A percentile compares a stretch with the other conserved stretches of the same genome.
phyloP scores from a whole-genome alignment of 78 protist genomes.

The Emiliania huxleyi region DNA sequence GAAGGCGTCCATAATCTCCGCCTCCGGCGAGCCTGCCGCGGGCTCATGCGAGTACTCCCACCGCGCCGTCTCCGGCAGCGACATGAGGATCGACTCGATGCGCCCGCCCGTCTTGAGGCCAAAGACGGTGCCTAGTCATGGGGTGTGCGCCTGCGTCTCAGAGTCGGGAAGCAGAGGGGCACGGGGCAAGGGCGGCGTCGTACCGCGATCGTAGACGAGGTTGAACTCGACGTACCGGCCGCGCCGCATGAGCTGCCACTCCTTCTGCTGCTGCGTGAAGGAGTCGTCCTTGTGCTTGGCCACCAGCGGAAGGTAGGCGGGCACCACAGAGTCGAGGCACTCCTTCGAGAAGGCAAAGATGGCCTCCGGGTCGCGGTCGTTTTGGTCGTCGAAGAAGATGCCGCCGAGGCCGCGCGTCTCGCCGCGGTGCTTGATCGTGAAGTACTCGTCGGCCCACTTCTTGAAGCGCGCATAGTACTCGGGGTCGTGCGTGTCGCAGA shows the following conservation, averaged over 20 bases:
- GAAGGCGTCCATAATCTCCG: constrained; percentile 36
- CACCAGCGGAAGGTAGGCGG: constrained; percentile 55
- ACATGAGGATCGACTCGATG: constrained; percentile 65
- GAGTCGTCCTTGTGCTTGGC: constrained; percentile 39
- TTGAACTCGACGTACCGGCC: constrained; percentile 64
- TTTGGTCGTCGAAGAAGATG: constrained; percentile 63
- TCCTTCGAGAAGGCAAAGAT: constrained; percentile 20
- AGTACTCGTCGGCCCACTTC: constrained; percentile 59
- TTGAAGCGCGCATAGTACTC: constrained; percentile 42
- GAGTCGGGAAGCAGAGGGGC: too few relatives aligned
- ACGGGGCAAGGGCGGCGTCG: too few relatives aligned
- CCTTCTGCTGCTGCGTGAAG: constrained; percentile 54
- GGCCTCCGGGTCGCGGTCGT: constrained; percentile 37
- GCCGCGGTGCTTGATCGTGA: constrained; percentile 58
- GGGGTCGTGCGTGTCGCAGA: constrained; percentile 60
- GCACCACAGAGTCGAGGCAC: background rate
- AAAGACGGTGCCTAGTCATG: too few relatives aligned
- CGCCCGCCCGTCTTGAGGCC: constrained; percentile 55
- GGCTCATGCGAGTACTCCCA: constrained; percentile 50
- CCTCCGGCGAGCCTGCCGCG: constrained; percentile 33
- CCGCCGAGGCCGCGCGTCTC: constrained; percentile 67
- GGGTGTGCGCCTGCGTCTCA: too few relatives aligned
- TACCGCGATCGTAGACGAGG: constrained; percentile 63
- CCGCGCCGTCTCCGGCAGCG: constrained; percentile 55
- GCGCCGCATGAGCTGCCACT: constrained; percentile 66